These are phyloP conservation scores for Termitomyces sp. DNA, from an alignment of 768 basidiomycete genomes.

Conservation along the genomic window DNA sequence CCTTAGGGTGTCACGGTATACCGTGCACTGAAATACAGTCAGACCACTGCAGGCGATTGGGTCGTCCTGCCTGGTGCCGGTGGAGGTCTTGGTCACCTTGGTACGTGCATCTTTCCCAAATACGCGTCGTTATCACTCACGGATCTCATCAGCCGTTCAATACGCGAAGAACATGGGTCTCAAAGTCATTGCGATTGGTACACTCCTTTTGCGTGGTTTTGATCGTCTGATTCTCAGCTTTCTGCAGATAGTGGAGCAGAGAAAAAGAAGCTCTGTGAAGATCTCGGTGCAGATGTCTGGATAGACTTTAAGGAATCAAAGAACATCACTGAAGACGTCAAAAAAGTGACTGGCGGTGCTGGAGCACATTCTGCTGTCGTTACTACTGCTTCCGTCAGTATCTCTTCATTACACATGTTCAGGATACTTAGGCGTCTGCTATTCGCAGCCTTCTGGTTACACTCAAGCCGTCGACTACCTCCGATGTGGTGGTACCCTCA, in stretches of 20 bases:
- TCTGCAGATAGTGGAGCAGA: not conserved
- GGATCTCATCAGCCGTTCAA: constrained; percentile 50
- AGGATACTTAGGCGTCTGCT: not conserved
- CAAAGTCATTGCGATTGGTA: constrained; percentile 71
- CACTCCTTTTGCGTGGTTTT: not conserved
- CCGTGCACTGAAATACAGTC: constrained; percentile 73
- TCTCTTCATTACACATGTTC: not conserved
- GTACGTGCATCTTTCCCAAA: constrained; percentile 20
- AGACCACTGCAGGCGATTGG: constrained; percentile 65
- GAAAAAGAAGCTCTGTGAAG: constrained; percentile 8
- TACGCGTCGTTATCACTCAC: not conserved
- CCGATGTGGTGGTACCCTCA: constrained; percentile 62
- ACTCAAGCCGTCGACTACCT: constrained; percentile 70
- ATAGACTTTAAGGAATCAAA: constrained; percentile 71
- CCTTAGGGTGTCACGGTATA: constrained; percentile 77
- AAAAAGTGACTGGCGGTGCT: constrained; percentile 52
- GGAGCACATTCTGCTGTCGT: constrained; percentile 73
- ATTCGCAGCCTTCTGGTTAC: constrained; percentile 29
- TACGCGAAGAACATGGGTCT: constrained; percentile 77
- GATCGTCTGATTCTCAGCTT: not conserved
- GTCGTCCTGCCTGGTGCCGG: constrained; percentile 75
- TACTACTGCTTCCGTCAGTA: constrained; percentile 44
- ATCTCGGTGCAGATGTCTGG: constrained; percentile 52
- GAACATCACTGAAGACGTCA: constrained; percentile 62
- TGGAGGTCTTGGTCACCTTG: constrained; percentile 80